Conservation (phyloP, 495 filamentous ascomycete genomes). For the Lophium mytilinum region DNA sequence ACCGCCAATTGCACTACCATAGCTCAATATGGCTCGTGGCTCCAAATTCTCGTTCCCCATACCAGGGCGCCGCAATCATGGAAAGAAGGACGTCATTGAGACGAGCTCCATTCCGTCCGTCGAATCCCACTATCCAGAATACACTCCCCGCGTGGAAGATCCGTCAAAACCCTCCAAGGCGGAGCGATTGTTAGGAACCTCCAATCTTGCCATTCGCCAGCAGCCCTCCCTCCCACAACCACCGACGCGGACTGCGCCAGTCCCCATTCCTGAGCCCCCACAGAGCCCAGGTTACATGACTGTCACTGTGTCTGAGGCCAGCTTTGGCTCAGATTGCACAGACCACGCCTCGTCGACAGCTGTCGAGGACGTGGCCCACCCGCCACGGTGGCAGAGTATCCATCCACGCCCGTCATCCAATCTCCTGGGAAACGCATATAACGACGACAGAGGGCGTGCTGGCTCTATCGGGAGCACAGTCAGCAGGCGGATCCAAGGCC, state of each 20-base stretch:
- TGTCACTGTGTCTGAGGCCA: conserved; percentile 26
- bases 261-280: background rate
- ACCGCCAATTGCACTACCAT: background rate
- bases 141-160: conserved; percentile 14
- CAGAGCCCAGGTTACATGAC: conserved; percentile 23
- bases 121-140: conserved; percentile 10
- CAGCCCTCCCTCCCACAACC: conserved; percentile 4
- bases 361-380: conserved; percentile 11
- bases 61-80: conserved; percentile 14
- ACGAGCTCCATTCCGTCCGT: background rate
- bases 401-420: conserved; percentile 21
- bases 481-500: conserved; percentile 9
- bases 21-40: conserved; percentile 18
- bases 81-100: conserved; percentile 3
- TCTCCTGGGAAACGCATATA: conserved; percentile 13
- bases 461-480: conserved; percentile 15
- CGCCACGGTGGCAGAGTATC: conserved; percentile 10
- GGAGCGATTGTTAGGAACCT: conserved; percentile 17
- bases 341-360: conserved; percentile 12
- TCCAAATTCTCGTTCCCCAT: conserved; percentile 28
- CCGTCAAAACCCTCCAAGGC: conserved; percentile 15
- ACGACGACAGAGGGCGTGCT: conserved; percentile 1
- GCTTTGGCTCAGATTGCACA: conserved; percentile 20
- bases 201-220: conserved; percentile 4
- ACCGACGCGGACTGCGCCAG: background rate